Evolutionary conservation across 495 filamentous ascomycete species (phyloP).

Genomic region (Annulohypoxylon stygium): DNA sequence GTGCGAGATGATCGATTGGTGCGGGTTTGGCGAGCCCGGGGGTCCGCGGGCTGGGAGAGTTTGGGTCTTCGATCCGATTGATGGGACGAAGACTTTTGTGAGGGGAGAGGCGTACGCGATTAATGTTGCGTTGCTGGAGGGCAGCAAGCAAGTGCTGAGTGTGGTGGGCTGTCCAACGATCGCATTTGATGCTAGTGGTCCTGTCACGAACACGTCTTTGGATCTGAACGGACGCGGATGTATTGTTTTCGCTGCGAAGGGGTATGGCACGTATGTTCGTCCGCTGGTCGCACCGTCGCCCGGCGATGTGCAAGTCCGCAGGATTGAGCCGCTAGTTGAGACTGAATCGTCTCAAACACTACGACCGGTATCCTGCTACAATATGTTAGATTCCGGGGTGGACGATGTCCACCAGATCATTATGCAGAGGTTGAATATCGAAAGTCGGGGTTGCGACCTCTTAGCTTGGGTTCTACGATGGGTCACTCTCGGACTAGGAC

Average conservation of each 20-base stretch:
- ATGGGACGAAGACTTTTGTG: conserved; percentile 77
- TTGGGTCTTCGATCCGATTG: conserved; percentile 81
- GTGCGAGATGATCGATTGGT: conserved; percentile 72
- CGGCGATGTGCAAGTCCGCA: conserved; percentile 34
- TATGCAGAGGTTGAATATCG: conserved; percentile 60
- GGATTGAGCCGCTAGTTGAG: conserved; percentile 40
- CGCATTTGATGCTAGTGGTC: conserved; percentile 54
- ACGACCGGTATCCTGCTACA: conserved; percentile 56
- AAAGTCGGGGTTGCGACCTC: conserved; percentile 67
- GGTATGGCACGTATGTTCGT: conserved; percentile 67
- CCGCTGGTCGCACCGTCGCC: conserved; percentile 52
- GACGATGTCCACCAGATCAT: conserved; percentile 61
- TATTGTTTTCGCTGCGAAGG: conserved; percentile 68
- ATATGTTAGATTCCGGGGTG: conserved; percentile 56
- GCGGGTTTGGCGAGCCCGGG: conserved; percentile 59
- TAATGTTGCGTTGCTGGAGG: conserved; percentile 60
- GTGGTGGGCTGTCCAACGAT: conserved; percentile 71
- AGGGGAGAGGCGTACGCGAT: conserved; percentile 71
- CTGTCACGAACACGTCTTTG: conserved; percentile 58
- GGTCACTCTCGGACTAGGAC: conserved; percentile 69
- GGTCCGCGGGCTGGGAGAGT: conserved; percentile 57
- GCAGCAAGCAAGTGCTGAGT: conserved; percentile 54
- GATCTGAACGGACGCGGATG: conserved; percentile 66
- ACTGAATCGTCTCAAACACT: conserved; percentile 51
- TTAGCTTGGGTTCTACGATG: conserved; percentile 76